These are phyloP conservation scores for Biscogniauxia marginata DNA, from an alignment of 2,329 filamentous ascomycete species.

Conservation along the genomic window DNA sequence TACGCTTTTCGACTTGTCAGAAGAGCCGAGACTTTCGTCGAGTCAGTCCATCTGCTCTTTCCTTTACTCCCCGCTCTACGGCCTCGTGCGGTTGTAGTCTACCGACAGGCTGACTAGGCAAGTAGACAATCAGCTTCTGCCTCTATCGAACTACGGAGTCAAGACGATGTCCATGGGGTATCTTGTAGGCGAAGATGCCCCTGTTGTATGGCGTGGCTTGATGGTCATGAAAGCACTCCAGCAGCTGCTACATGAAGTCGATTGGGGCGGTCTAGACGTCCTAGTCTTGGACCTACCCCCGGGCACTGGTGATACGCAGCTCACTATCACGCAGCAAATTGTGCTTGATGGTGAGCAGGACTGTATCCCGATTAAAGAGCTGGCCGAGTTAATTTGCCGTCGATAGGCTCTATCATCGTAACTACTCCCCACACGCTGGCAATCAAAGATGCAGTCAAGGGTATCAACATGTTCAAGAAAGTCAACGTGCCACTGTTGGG, in stretches of 20 bases:
- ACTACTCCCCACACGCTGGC: constrained; percentile 93
- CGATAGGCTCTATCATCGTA: constrained; percentile 73
- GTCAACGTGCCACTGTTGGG: constrained; percentile 79
- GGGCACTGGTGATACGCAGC: constrained; percentile 91
- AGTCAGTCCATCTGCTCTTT: constrained; percentile 48
- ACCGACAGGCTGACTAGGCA: background rate
- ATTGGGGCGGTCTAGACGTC: constrained; percentile 87
- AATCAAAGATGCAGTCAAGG: constrained; percentile 86
- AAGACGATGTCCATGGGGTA: constrained; percentile 99
- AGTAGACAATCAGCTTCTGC: constrained; percentile 75
- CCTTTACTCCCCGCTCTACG: background rate
- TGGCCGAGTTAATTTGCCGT: constrained; percentile 8
- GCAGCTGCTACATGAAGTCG: constrained; percentile 90
- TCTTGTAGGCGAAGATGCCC: constrained; percentile 73
- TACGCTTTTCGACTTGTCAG: constrained; percentile 78
- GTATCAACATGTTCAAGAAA: constrained; percentile 89
- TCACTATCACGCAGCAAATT: constrained; percentile 95
- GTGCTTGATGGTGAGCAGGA: constrained; percentile 68
- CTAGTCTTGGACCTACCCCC: constrained; percentile 89
- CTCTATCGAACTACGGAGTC: constrained; percentile 89
- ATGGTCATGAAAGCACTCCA: constrained; percentile 99
- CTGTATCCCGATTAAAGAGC: background rate
- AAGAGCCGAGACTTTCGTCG: constrained; percentile 71
- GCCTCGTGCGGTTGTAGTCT: background rate
- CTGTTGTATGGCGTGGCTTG: constrained; percentile 90